Evolutionary conservation across 75 land plant species (phyloP).

Genomic region (Isoetes taiwanensis): DNA sequence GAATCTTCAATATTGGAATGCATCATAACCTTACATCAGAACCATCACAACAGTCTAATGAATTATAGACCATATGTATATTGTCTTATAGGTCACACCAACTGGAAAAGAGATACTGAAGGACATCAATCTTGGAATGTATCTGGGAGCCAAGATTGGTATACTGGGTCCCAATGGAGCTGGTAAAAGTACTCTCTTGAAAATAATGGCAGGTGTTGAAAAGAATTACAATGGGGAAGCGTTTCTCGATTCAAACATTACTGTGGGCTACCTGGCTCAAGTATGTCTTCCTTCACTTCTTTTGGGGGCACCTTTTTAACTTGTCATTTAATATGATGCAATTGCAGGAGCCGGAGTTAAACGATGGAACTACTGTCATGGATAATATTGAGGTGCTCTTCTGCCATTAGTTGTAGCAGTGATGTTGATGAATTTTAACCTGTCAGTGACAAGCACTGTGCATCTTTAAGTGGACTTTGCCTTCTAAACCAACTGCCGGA

Average conservation of each 20-base stretch:
- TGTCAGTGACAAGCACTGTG: background rate
- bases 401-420: background rate
- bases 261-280: conserved; percentile 20
- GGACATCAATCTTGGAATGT: conserved; percentile 22
- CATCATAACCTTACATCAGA: too few relatives aligned
- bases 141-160: conserved; percentile 26
- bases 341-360: conserved; percentile 21
- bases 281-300: background rate
- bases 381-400: conserved; percentile 22
- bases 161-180: conserved; percentile 22
- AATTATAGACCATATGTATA: too few relatives aligned
- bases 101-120: conserved; percentile 21
- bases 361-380: conserved; percentile 23
- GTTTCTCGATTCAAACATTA: conserved; percentile 13
- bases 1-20: background rate
- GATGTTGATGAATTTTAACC: background rate
- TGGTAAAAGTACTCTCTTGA: conserved; percentile 16
- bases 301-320: background rate
- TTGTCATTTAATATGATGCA: background rate
- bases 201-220: conserved; percentile 24
- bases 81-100: conserved; percentile 14
- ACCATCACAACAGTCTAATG: too few relatives aligned
- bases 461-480: background rate
- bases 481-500: too few relatives aligned
- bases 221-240: conserved; percentile 18